Conservation (phyloP, 106 monocot species). For the Apostasia ramifera region DNA sequence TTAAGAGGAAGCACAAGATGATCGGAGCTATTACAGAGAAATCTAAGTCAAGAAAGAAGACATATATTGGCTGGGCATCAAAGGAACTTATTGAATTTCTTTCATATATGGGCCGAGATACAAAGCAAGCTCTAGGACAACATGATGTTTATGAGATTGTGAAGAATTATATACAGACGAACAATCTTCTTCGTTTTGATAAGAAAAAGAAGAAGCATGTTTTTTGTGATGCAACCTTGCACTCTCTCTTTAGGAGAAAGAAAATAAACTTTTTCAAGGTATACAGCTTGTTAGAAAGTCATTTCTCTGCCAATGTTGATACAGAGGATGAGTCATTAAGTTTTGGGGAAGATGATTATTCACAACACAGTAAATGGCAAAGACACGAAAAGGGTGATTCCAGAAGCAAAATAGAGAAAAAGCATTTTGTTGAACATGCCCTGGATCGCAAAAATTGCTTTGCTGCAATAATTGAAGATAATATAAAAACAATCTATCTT, state of each 20-base stretch:
- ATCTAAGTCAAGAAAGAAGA: conserved; percentile 29
- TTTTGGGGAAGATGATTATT: conserved; percentile 32
- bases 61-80: conserved; percentile 62
- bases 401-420: not conserved
- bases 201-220: conserved; percentile 50
- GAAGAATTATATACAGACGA: conserved; percentile 42
- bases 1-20: conserved; percentile 7
- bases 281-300: conserved; percentile 40
- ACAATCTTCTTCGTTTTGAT: conserved; percentile 49
- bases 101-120: conserved; percentile 47
- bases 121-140: conserved; percentile 25
- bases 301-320: conserved; percentile 42
- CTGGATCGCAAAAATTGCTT: conserved; percentile 17
- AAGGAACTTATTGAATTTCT: conserved; percentile 61
- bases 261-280: conserved; percentile 45
- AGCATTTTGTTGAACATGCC: conserved; percentile 9
- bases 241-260: conserved; percentile 46
- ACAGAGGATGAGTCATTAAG: conserved; percentile 25
- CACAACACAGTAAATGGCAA: conserved; percentile 14
- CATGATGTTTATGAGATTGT: conserved; percentile 43
- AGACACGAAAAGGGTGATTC: conserved; percentile 7
- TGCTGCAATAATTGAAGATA: conserved; percentile 45
- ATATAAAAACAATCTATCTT: conserved; percentile 61
- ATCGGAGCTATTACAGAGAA: conserved; percentile 18
- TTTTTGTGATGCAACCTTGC: conserved; percentile 51